phyloP scores from a whole-genome alignment of 345 rosid genomes.

The Eucalyptus brandiana region DNA sequence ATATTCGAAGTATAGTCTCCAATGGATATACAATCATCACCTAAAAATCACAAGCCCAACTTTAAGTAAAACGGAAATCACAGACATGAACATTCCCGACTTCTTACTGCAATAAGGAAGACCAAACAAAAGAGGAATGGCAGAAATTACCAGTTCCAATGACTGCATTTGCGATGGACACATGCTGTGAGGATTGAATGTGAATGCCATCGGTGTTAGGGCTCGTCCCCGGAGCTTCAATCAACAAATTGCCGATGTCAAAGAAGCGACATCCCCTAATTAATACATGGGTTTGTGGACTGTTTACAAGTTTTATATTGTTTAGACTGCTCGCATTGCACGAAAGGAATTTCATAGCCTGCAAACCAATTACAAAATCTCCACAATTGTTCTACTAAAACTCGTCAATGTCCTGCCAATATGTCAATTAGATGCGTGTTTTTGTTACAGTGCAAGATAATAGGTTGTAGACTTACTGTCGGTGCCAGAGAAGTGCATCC shows the following conservation, averaged over 20 bases:
- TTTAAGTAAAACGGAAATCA: not conserved
- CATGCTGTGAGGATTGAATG: not conserved
- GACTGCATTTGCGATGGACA: not conserved
- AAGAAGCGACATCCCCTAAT: not conserved
- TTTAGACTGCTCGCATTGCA: slow-evolving; percentile 9
- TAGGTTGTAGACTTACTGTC: not conserved
- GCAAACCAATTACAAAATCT: not conserved
- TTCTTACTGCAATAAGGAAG: not conserved
- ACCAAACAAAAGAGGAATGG: too few relatives aligned
- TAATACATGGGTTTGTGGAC: slow-evolving; percentile 14
- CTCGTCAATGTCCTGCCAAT: not conserved
- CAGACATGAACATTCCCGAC: too few relatives aligned
- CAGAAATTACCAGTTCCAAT: slow-evolving; percentile 11
- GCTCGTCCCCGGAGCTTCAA: slow-evolving; percentile 14
- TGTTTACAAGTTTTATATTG: slow-evolving; percentile 4
- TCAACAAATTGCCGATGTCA: not conserved
- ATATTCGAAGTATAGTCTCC: slow-evolving; percentile 14
- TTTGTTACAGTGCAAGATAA: not conserved
- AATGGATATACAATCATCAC: slow-evolving; percentile 34
- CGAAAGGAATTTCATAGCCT: slow-evolving; percentile 10
- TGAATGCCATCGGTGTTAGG: slow-evolving; percentile 38
- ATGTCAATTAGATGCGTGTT: not conserved
- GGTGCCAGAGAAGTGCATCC: slow-evolving; percentile 25
- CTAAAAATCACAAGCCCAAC: not conserved
- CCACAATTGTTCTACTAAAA: not conserved